Evolutionary conservation across 805 yeast species (phyloP), one percentile per base, ranked within the genome.

Genomic region (Priceomyces fermenticarens): DNA sequence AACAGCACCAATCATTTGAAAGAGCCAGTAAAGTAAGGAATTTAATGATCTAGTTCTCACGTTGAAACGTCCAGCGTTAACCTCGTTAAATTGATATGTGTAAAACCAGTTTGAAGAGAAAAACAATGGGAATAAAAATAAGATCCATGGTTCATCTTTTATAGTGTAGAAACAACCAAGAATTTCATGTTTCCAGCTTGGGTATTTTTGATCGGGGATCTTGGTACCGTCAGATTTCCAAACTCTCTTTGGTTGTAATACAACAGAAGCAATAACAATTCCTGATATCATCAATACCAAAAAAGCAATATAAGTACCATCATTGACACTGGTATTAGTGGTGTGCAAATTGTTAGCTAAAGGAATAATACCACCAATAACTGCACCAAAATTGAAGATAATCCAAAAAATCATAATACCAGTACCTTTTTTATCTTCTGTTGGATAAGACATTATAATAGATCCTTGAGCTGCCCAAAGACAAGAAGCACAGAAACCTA

Each of bases 41-140:
- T 80, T 80, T 53, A 80, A 70, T 3, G 85, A 76, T 49, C 85
- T 70, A 14, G 85, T 77, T 57, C 84, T 70, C 44, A 79, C 58
- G 51, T 73, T 78, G 61, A 80, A 80, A 36, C 74, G 63, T 14
- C 74, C 76, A 31, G 73, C 75, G 54, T 80, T 80, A 58, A 73
- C 67, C 43, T 75, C 78, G 55, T 78, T 78, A 52, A 76, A 79
- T 60, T 80, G 83, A 58, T 80, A 80, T 35, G 84, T 76, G 67
- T 78, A 78, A 64, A 78, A 80, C 81, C 81, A 80, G 65, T 80
- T 80, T 29, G 85, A 77, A 23, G 81, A 70, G 48, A 77, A 74
- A 56, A 80, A 80, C 76, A 78, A 71, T 33, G 85, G 85, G 69
- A 81, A 73, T 55, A 78, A 51, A 17, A 73, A 56, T 36, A 72